Evolutionary conservation across 352 stramenopile genomes (phyloP), one percentile per base, ranked within the genome.

Genomic region (Phytophthora quininea): DNA sequence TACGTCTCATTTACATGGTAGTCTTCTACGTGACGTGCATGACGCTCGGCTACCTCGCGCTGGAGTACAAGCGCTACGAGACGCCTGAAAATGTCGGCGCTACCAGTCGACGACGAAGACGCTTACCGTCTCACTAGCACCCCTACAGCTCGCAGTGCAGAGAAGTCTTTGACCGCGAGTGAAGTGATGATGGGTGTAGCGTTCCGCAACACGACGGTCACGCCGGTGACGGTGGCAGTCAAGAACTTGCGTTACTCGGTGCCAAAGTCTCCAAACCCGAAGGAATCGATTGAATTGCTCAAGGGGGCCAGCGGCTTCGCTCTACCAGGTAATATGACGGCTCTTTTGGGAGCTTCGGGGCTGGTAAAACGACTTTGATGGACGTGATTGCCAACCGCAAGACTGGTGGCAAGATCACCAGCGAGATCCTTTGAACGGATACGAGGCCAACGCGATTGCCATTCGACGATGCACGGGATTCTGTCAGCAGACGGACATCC

Each of bases 401-500:
- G 43, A 49, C 43, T 3, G 43, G 15, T 10, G 43, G 43, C 43
- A 49, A 49, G 43, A 49, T 49, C 19, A 12, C 8, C 24, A n/a
- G 43, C 1, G 12, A 49, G 19, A 49, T 49, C 14, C 19, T 49
- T 29, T 49, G 6, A 31, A 79, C 59, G 1, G 66, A 71, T 5
- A 87, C 56, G 43, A 63, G 0, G 70, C 58, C 15, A 73, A 31
- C 5, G 68, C 82, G 15, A 37, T 87, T 0, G 74, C 70, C 9
- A 84, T 85, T 35, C 71, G 74, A 8, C 68, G 77, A 3, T 64
- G 48, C 31, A 87, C 76, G 15, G 75, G 75, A 4, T 84, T 81
- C 64, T 84, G 75, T 42, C 73, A 84, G 58, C 90, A 97, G 59
- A 92, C 95, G 65, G 91, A 97, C 58, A 83, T 88, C 32, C 80